Evolutionary conservation across 768 basidiomycete genomes (phyloP).

Genomic region (Mycena floridula): DNA sequence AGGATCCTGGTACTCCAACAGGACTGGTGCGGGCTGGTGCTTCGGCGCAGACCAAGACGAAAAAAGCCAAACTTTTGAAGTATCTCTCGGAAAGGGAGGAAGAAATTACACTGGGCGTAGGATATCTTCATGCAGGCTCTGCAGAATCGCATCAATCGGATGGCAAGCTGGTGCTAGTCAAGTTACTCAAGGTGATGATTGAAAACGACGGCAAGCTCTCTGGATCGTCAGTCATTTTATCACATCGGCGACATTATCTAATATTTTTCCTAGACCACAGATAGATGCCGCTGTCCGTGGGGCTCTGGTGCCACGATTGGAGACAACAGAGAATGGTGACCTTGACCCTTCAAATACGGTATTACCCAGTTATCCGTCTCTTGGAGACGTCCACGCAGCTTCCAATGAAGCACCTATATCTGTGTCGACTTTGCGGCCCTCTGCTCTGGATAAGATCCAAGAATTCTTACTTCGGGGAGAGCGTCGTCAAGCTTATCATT

Average conservation of each 20-base stretch:
- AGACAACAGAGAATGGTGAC: conserved; percentile 19
- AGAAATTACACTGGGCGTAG: conserved; percentile 73
- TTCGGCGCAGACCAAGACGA: conserved; percentile 65
- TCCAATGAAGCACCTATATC: conserved; percentile 48
- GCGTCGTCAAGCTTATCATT: conserved; percentile 79
- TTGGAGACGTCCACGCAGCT: conserved; percentile 15
- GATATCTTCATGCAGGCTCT: conserved; percentile 54
- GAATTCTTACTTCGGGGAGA: conserved; percentile 78
- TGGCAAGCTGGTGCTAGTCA: conserved; percentile 69
- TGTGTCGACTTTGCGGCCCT: conserved; percentile 51
- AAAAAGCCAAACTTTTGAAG: conserved; percentile 70
- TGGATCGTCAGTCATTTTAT: conserved; percentile 61
- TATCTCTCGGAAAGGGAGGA: conserved; percentile 73
- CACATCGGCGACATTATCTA: background rate
- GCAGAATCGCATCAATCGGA: conserved; percentile 57
- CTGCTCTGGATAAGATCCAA: conserved; percentile 72
- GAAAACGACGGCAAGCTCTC: conserved; percentile 85
- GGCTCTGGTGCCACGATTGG: conserved; percentile 61
- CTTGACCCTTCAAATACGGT: conserved; percentile 12
- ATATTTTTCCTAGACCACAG: conserved; percentile 33
- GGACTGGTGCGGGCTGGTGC: conserved; percentile 69
- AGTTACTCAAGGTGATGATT: conserved; percentile 72
- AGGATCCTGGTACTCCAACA: conserved; percentile 62
- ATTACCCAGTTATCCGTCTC: conserved; percentile 23
- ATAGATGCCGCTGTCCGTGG: conserved; percentile 70